Conservation (phyloP, 2,329 filamentous ascomycete genomes). For the Aspergillus candidus region DNA sequence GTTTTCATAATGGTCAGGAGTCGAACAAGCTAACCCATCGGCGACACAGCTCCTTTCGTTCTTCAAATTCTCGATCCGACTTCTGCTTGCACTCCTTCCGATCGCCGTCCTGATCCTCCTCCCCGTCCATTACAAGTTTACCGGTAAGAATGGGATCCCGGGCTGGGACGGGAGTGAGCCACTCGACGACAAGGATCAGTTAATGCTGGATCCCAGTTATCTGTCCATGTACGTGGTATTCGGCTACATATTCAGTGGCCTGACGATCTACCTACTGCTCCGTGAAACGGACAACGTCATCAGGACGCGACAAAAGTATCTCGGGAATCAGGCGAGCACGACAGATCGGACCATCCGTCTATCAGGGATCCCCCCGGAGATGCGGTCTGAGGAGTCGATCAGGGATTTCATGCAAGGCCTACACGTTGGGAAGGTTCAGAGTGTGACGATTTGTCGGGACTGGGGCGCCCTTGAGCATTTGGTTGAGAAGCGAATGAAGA, state of each 20-base stretch:
- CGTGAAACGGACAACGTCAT: slow-evolving; percentile 81
- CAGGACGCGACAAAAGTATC: slow-evolving; percentile 76
- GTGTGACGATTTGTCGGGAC: slow-evolving; percentile 75
- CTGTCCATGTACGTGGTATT: slow-evolving; percentile 94
- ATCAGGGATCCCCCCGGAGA: slow-evolving; percentile 74
- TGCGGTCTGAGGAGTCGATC: slow-evolving; percentile 76
- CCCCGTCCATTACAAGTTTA: slow-evolving; percentile 72
- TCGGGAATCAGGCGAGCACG: slow-evolving; percentile 89
- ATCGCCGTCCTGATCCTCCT: slow-evolving; percentile 75
- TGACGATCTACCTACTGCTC: slow-evolving; percentile 78
- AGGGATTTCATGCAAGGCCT: slow-evolving; percentile 82
- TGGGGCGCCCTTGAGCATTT: slow-evolving; percentile 77
- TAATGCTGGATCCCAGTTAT: slow-evolving; percentile 47
- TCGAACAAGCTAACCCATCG: background rate
- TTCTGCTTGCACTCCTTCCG: slow-evolving; percentile 72
- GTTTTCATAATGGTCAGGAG: background rate
- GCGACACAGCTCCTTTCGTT: slow-evolving; percentile 69
- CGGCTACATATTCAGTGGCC: slow-evolving; percentile 79
- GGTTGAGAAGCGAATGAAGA: slow-evolving; percentile 59
- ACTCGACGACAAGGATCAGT: slow-evolving; percentile 24
- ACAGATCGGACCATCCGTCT: slow-evolving; percentile 91
- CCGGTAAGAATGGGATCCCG: slow-evolving; percentile 37
- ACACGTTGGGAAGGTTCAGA: slow-evolving; percentile 83
- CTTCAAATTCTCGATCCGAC: slow-evolving; percentile 89
- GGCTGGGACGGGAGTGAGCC: slow-evolving; percentile 23